phyloP scores from a whole-genome alignment of 257 asterid species.

The Agastache rugosa region DNA sequence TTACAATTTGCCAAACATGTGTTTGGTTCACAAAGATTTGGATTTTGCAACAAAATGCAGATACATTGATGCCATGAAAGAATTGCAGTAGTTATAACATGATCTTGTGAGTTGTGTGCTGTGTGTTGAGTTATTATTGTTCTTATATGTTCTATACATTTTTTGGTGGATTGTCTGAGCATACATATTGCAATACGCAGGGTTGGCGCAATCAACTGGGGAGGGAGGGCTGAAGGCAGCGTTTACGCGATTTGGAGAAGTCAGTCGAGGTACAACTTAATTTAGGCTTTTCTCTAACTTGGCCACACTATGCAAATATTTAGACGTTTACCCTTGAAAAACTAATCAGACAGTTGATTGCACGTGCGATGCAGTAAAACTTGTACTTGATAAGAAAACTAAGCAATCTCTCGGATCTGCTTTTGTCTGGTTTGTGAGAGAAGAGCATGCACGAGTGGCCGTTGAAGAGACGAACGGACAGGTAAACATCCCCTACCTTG shows the following conservation, averaged over 20 bases:
- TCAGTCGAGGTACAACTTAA: slow-evolving; percentile 51
- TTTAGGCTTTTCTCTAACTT: slow-evolving; percentile 10
- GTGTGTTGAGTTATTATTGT: neutral
- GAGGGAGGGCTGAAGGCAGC: slow-evolving; percentile 44
- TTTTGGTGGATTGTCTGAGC: slow-evolving; percentile 18
- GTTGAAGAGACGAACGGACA: slow-evolving; percentile 58
- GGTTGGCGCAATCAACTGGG: slow-evolving; percentile 56
- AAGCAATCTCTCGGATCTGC: slow-evolving; percentile 61
- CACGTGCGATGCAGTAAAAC: slow-evolving; percentile 47
- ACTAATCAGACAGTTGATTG: slow-evolving; percentile 5
- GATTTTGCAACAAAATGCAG: slow-evolving; percentile 16
- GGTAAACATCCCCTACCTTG: slow-evolving; percentile 38
- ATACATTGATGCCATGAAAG: neutral
- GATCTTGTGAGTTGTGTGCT: neutral
- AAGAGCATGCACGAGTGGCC: slow-evolving; percentile 52
- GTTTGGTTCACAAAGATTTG: neutral
- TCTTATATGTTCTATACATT: neutral
- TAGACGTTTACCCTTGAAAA: slow-evolving; percentile 11
- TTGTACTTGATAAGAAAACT: slow-evolving; percentile 51
- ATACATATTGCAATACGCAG: slow-evolving; percentile 37
- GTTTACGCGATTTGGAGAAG: slow-evolving; percentile 59
- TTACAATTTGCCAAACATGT: neutral
- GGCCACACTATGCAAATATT: slow-evolving; percentile 2
- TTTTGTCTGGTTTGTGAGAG: slow-evolving; percentile 55
- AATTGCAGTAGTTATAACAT: neutral